phyloP scores from a whole-genome alignment of 2,329 filamentous ascomycete genomes.

The Colletotrichum zoysiae region DNA sequence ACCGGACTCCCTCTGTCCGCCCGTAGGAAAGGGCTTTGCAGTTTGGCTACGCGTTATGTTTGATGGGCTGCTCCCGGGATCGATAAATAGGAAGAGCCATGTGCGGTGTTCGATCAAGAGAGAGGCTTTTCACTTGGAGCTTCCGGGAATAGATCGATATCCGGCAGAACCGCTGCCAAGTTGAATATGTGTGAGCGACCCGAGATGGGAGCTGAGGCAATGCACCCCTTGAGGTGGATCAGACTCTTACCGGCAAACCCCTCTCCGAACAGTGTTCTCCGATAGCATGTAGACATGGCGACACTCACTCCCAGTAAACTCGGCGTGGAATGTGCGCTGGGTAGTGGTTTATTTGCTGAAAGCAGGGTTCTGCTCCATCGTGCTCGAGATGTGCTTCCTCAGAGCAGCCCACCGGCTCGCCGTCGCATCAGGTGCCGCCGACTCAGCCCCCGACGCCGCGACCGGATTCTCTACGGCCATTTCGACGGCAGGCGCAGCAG shows the following conservation, averaged over 20 bases:
- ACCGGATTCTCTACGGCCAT: constrained; percentile 41
- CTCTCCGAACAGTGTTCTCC: neutral
- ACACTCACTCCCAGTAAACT: neutral
- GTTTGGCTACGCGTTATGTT: neutral
- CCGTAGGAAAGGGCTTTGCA: neutral
- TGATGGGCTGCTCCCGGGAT: neutral
- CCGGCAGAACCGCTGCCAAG: neutral
- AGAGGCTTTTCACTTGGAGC: neutral
- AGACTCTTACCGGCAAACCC: neutral
- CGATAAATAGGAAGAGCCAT: neutral
- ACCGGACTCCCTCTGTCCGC: neutral
- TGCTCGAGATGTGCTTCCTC: constrained; percentile 85
- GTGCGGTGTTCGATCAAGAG: neutral
- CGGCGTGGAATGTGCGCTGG: neutral
- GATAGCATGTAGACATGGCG: neutral
- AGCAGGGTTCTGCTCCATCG: constrained; percentile 88
- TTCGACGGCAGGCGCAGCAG: constrained; percentile 21
- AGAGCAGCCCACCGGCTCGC: constrained; percentile 82
- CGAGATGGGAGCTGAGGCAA: neutral
- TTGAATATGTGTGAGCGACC: too few relatives aligned
- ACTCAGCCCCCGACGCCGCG: constrained; percentile 33
- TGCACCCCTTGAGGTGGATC: neutral
- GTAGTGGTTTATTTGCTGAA: constrained; percentile 60
- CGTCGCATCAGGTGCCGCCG: constrained; percentile 51
- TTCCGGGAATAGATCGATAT: neutral